These are phyloP conservation scores for Clarireedia sp. DNA, from an alignment of 2,329 filamentous ascomycete species.

Conservation along the genomic window DNA sequence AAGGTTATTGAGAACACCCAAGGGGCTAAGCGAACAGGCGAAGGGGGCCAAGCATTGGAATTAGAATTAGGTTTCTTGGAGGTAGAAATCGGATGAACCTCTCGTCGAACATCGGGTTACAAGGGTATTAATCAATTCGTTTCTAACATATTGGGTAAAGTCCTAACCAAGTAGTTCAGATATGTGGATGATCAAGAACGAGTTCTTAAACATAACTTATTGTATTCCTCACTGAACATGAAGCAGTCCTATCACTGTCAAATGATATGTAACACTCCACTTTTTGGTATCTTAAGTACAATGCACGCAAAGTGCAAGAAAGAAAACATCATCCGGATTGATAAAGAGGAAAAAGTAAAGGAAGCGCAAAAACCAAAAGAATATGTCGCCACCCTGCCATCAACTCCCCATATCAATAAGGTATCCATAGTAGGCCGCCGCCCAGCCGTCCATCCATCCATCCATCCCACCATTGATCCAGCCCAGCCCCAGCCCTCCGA, in stretches of 20 bases:
- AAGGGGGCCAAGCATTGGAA: no score
- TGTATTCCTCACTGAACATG: neutral
- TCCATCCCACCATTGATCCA: neutral
- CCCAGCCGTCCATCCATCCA: neutral
- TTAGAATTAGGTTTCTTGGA: no score
- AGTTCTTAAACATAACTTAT: neutral
- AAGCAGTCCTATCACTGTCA: neutral
- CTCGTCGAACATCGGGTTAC: no score
- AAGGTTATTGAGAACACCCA: no score
- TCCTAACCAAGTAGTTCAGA: no score
- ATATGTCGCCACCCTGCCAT: constrained; percentile 5
- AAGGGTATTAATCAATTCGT: no score
- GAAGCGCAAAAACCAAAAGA: neutral
- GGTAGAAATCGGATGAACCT: no score
- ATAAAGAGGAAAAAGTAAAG: neutral
- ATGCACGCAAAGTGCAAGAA: neutral
- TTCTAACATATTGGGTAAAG: no score
- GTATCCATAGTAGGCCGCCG: neutral
- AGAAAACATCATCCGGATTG: neutral
- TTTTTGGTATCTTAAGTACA: constrained; percentile 7
- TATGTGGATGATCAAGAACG: neutral
- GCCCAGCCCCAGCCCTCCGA: neutral
- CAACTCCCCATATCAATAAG: constrained; percentile 7
- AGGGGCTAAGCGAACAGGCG: no score
- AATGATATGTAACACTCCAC: neutral